phyloP scores from a whole-genome alignment of 2,329 filamentous ascomycete genomes.

The Mollisia scopiformis region DNA sequence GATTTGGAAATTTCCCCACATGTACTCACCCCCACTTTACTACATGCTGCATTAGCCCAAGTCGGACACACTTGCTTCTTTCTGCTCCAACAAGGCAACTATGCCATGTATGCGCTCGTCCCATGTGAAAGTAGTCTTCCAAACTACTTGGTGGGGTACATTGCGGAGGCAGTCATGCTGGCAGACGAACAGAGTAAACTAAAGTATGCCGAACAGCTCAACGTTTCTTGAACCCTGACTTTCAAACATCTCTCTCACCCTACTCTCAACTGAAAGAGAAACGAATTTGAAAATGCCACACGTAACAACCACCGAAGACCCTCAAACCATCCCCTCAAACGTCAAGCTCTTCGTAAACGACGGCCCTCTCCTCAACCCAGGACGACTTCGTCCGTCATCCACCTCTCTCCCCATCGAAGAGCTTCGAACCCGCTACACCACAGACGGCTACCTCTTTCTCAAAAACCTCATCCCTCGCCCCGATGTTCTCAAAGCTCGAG shows the following conservation, averaged over 20 bases:
- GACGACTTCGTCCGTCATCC: conserved; percentile 11
- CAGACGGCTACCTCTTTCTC: conserved; percentile 58
- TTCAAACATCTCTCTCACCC: neutral
- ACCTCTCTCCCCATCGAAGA: conserved; percentile 45
- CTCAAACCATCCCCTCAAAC: neutral
- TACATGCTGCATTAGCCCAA: neutral
- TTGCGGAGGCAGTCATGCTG: no score
- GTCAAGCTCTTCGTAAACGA: conserved; percentile 33
- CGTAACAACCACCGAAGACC: neutral
- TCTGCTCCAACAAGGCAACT: neutral
- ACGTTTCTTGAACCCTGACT: no score
- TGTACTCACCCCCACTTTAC: neutral
- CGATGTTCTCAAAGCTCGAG: conserved; percentile 54
- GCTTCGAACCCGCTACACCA: conserved; percentile 47
- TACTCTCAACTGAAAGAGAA: neutral
- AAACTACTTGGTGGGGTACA: no score
- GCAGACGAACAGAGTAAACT: no score
- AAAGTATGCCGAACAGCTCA: no score
- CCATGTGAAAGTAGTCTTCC: no score
- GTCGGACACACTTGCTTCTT: neutral
- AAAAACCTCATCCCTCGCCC: conserved; percentile 55
- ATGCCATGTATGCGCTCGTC: no score
- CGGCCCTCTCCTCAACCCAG: conserved; percentile 17
- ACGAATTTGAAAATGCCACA: neutral
- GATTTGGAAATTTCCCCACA: neutral